Evolutionary conservation across 257 asterid genomes (phyloP), one percentile per base, ranked within the genome.

Genomic region (Rehmannia glutinosa): DNA sequence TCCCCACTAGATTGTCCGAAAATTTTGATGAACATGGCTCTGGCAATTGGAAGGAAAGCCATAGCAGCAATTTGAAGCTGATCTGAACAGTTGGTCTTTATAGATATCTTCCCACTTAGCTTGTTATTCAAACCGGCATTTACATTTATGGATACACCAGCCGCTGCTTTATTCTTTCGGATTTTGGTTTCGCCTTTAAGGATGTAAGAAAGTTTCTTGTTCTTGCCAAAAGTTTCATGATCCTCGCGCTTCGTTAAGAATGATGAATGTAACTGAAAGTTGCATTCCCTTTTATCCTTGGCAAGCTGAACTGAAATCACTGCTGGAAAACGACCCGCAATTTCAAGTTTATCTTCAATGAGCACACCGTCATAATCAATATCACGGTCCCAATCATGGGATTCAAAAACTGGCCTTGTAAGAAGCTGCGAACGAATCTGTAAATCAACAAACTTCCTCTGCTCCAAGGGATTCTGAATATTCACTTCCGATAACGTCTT

Each of bases 401-500:
- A 51, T 7, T 51, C 58, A 23, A 55, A 28, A 52, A 52, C 36
- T 15, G 32, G 36, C 36, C 55, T 52, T 52, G 59, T 12, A 25
- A 52, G 33, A 52, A 32, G 38, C n/a, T n/a, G 8, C 38, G 72
- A 66, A 42, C 17, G 59, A 28, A 39, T 59, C 42, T 3, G 69
- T 32, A 64, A 66, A 28, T 83, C 78, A 53, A 80, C 62, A 10
- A 62, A 16, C 71, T 36, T 45, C 66, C 36, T 60, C 64, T 10
- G 16, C 43, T 71, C 70, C 3, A 33, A 19, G 8, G 64, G 39
- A 47, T 46, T 76, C 39, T 15, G 64, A 66, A 50, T 57, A 68
- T 66, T 63, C 74, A 69, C 50, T 62, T 88, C 91, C 27, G 86
- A 76, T 53, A 92, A 77, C 67, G 75, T 81, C 77, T 89, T 89